A percentile compares a stretch with the other conserved stretches of the same genome.
These are phyloP conservation scores for Annona squamosa DNA, from an alignment of 164 flowering plant species.

Conservation along the genomic window DNA sequence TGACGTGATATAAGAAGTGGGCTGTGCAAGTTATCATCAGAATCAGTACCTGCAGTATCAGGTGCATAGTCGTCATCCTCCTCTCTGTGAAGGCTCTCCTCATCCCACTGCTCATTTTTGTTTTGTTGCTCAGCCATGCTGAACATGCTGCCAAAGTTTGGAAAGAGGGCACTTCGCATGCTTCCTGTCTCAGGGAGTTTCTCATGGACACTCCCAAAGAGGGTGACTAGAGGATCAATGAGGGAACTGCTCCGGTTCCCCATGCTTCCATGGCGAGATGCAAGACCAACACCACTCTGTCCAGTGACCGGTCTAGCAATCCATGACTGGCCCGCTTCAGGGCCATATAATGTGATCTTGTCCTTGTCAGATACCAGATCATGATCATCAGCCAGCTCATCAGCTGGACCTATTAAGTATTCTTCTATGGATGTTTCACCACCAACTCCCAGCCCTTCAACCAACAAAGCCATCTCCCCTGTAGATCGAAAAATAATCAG, in stretches of 20 bases:
- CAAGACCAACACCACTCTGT: slow-evolving; percentile 53
- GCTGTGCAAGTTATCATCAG: slow-evolving; percentile 41
- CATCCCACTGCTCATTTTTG: slow-evolving; percentile 47
- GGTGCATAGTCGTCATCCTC: slow-evolving; percentile 32
- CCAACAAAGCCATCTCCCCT: slow-evolving; percentile 95
- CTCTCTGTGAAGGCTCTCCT: slow-evolving; percentile 42
- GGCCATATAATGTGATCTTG: slow-evolving; percentile 58
- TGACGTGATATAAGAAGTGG: slow-evolving; percentile 46
- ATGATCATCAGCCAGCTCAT: slow-evolving; percentile 49
- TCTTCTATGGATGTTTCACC: slow-evolving; percentile 83
- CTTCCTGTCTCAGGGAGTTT: slow-evolving; percentile 67
- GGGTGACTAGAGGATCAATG: slow-evolving; percentile 83
- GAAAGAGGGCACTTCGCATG: slow-evolving; percentile 45
- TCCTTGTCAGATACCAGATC: slow-evolving; percentile 36
- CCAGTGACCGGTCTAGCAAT: slow-evolving; percentile 78
- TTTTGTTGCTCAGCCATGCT: slow-evolving; percentile 31
- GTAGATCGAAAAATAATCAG: slow-evolving; percentile 11
- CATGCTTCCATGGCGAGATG: slow-evolving; percentile 79
- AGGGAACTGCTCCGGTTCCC: slow-evolving; percentile 45
- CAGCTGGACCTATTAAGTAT: slow-evolving; percentile 68
- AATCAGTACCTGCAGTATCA: slow-evolving; percentile 34
- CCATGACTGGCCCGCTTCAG: slow-evolving; percentile 80
- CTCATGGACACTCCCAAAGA: slow-evolving; percentile 87
- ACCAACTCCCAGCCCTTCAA: slow-evolving; percentile 89
- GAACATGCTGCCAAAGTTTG: slow-evolving; percentile 54